These are phyloP conservation scores for Theileria parva DNA, from an alignment of 169 alveolate species.

Conservation along the genomic window DNA sequence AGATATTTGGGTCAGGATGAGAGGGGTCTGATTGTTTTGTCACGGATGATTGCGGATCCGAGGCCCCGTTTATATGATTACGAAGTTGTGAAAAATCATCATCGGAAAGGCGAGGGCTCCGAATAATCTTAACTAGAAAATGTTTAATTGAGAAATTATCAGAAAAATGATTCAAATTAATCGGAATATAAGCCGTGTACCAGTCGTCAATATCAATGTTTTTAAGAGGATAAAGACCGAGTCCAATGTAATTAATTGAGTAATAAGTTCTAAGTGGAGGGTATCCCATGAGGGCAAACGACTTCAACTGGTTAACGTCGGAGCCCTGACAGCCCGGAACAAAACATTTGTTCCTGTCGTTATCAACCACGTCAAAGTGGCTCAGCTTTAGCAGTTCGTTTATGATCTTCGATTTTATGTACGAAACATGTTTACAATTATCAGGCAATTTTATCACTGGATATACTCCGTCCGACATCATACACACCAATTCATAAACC, in stretches of 20 bases:
- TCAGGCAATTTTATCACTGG: slow-evolving; percentile 10
- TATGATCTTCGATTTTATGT: slow-evolving; percentile 30
- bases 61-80: neutral
- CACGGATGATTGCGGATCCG: neutral
- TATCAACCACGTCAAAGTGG: slow-evolving; percentile 44
- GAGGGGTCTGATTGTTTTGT: neutral
- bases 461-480: neutral
- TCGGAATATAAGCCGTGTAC: slow-evolving; percentile 67
- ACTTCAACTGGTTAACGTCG: slow-evolving; percentile 27
- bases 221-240: slow-evolving; percentile 39
- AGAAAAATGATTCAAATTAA: slow-evolving; percentile 29
- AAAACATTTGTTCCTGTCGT: slow-evolving; percentile 34
- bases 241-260: slow-evolving; percentile 65
- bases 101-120: neutral
- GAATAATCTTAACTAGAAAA: slow-evolving; percentile 34
- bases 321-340: slow-evolving; percentile 50
- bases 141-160: slow-evolving; percentile 34
- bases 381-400: slow-evolving; percentile 26
- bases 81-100: neutral
- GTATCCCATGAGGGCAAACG: slow-evolving; percentile 45
- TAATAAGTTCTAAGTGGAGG: slow-evolving; percentile 50
- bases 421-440: slow-evolving; percentile 44
- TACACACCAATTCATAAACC: slow-evolving; percentile 3
- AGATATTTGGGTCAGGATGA: neutral
- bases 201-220: slow-evolving; percentile 30